These are phyloP conservation scores for Picochlorum sp. DNA, from an alignment of 139 green algal species.

Conservation along the genomic window DNA sequence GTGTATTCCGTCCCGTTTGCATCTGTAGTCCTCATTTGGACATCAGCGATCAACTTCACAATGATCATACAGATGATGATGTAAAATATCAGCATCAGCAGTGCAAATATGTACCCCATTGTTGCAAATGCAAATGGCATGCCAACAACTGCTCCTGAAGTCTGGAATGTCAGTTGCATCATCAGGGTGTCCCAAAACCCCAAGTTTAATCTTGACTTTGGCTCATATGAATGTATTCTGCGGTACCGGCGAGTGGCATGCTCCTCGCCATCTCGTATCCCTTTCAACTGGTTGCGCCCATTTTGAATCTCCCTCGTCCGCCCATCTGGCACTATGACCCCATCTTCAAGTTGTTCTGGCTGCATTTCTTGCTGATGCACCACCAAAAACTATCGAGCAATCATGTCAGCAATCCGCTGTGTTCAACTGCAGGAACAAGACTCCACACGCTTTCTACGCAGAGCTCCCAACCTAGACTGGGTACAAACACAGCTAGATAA, in stretches of 20 bases:
- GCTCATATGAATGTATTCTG: neutral
- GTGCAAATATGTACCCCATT: conserved; percentile 2
- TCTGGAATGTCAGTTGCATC: conserved; percentile 3
- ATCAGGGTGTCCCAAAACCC: neutral
- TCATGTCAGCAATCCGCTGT: too few species aligned
- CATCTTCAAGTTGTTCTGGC: too few species aligned
- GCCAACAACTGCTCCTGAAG: neutral
- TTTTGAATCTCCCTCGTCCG: too few species aligned
- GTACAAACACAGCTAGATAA: too few species aligned
- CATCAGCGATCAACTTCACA: neutral
- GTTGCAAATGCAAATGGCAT: conserved; percentile 4
- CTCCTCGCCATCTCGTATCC: neutral
- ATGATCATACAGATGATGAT: neutral
- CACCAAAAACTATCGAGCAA: too few species aligned
- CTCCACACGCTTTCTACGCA: too few species aligned
- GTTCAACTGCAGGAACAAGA: too few species aligned
- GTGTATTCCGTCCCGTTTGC: neutral
- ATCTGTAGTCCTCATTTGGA: neutral
- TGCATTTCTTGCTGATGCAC: too few species aligned
- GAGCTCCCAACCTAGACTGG: too few species aligned
- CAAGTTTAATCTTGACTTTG: neutral
- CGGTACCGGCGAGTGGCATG: neutral
- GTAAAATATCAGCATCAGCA: neutral
- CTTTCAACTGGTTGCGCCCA: too few species aligned
- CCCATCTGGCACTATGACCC: too few species aligned